phyloP scores from a whole-genome alignment of 257 asterid genomes.

The Nicotiana tomentosiformis region DNA sequence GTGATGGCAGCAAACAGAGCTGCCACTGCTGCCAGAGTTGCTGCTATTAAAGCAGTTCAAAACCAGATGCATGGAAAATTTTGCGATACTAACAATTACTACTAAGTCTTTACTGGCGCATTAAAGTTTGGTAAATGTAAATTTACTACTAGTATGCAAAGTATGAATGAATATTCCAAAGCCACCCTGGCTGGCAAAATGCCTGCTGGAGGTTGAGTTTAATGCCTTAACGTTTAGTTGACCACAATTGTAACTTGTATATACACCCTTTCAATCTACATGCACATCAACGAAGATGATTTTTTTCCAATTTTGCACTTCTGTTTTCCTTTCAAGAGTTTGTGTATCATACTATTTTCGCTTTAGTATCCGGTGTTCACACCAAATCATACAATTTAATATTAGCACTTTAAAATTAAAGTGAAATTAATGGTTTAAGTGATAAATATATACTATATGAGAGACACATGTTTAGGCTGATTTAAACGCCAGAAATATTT shows the following conservation, averaged over 20 bases:
- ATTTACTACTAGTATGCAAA: conserved; percentile 15
- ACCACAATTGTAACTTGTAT: conserved; percentile 44
- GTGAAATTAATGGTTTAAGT: too few species aligned
- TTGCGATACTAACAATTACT: conserved; percentile 50
- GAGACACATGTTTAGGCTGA: not conserved
- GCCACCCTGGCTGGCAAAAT: conserved; percentile 31
- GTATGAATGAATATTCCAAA: conserved; percentile 5
- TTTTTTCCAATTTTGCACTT: not conserved
- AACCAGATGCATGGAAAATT: conserved; percentile 67
- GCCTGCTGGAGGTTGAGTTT: conserved; percentile 30
- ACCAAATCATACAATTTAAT: too few species aligned
- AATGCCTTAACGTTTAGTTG: conserved; percentile 17
- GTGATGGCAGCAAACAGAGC: conserved; percentile 76
- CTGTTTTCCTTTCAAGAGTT: not conserved
- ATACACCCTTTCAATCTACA: conserved; percentile 4
- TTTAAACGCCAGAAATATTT: too few species aligned
- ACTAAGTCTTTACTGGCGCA: not conserved
- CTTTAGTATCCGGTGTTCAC: not conserved
- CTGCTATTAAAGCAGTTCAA: conserved; percentile 91
- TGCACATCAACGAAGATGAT: not conserved
- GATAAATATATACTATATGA: not conserved
- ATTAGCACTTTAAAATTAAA: too few species aligned
- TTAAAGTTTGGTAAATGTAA: conserved; percentile 28
- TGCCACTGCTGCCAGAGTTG: conserved; percentile 88
- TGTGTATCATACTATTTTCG: not conserved